A percentile compares a stretch with the other conserved stretches of the same genome.
Conservation (phyloP, 2,329 filamentous ascomycete genomes). For the Mariannaea elegans region DNA sequence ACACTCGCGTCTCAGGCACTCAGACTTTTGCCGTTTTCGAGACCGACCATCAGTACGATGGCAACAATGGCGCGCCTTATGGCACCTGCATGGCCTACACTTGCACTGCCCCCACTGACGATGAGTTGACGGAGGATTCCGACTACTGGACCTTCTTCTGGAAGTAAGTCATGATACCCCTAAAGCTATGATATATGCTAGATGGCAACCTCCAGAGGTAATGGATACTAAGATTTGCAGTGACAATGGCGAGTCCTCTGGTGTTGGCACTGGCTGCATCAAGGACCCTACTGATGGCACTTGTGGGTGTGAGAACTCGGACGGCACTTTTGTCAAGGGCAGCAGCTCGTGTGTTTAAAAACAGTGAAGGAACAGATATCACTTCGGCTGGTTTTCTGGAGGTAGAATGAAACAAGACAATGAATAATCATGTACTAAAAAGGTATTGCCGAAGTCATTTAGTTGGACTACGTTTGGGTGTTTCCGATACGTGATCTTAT, state of each 20-base stretch:
- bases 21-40: conserved; percentile 39
- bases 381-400: too few species aligned
- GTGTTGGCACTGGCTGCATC: conserved; percentile 38
- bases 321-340: conserved; percentile 31
- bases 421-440: background rate
- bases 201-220: background rate
- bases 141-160: conserved; percentile 42
- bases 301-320: conserved; percentile 39
- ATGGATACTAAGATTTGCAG: conserved; percentile 15
- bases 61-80: conserved; percentile 36
- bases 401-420: too few species aligned
- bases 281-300: conserved; percentile 34
- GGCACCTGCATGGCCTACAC: conserved; percentile 35
- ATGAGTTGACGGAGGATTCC: conserved; percentile 20
- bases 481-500: too few species aligned
- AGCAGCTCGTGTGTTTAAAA: conserved; percentile 31
- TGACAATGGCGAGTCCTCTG: conserved; percentile 30
- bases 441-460: background rate
- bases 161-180: conserved; percentile 23
- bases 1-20: conserved; percentile 36
- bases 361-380: too few species aligned
- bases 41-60: conserved; percentile 36
- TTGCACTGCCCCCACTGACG: conserved; percentile 29
- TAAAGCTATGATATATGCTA: too few species aligned
- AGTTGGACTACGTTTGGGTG: background rate